Evolutionary conservation across 164 flowering plant species (phyloP).

Genomic region (Aristolochia californica): DNA sequence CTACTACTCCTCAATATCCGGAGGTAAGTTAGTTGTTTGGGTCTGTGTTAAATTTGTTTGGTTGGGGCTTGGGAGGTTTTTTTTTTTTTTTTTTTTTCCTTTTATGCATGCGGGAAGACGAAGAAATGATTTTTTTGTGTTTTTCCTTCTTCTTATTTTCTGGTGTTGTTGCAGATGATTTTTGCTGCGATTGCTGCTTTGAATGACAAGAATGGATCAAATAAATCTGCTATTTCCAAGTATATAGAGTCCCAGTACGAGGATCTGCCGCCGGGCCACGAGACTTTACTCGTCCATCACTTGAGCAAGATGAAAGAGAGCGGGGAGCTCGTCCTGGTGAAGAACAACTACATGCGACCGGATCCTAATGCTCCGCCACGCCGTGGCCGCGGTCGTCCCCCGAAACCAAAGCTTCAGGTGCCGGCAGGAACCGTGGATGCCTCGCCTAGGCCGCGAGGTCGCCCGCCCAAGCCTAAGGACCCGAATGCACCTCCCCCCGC

Average conservation of each 20-base stretch:
- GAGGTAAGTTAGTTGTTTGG: slow-evolving; percentile 39
- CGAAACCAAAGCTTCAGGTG: slow-evolving; percentile 47
- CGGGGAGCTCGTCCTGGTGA: slow-evolving; percentile 53
- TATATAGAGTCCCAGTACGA: slow-evolving; percentile 53
- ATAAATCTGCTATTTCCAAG: slow-evolving; percentile 52
- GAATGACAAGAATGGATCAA: slow-evolving; percentile 49
- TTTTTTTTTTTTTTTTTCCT: no score
- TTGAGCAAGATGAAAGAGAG: slow-evolving; percentile 49
- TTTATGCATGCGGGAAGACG: background rate
- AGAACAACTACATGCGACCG: slow-evolving; percentile 72
- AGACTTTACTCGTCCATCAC: slow-evolving; percentile 43
- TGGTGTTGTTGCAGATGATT: slow-evolving; percentile 44
- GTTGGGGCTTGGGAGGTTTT: no score
- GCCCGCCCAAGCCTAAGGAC: slow-evolving; percentile 51
- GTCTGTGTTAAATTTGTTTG: no score
- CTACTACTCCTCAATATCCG: slow-evolving; percentile 29
- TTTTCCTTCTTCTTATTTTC: background rate
- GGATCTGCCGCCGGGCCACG: slow-evolving; percentile 54
- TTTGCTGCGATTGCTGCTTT: slow-evolving; percentile 55
- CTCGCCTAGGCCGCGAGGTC: slow-evolving; percentile 46
- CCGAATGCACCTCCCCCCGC: slow-evolving; percentile 20
- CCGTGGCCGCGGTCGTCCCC: slow-evolving; percentile 87
- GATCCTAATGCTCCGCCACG: slow-evolving; percentile 55
- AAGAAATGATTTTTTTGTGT: background rate
- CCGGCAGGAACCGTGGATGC: slow-evolving; percentile 21